Evolutionary conservation across 179 eudicot genomes (phyloP).

Genomic region (Actinidia chinensis): DNA sequence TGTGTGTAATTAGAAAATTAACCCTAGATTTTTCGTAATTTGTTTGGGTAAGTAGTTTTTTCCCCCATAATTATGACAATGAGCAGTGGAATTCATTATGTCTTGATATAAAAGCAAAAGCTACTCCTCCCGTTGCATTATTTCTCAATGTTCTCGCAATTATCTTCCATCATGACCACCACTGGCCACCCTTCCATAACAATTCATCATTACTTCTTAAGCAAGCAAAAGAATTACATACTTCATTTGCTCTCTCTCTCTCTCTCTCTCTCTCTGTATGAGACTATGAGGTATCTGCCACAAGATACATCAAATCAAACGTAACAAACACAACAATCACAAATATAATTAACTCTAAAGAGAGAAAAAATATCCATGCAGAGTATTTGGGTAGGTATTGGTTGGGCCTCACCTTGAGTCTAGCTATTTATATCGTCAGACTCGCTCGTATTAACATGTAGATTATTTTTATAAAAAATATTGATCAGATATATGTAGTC

Average conservation of each 20-base stretch:
- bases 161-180: conserved; percentile 25
- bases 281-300: no score
- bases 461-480: no score
- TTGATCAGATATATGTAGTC: no score
- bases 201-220: conserved; percentile 18
- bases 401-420: no score
- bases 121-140: neutral
- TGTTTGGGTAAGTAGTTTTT: neutral
- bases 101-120: conserved; percentile 28
- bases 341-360: neutral
- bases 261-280: neutral
- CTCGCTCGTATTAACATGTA: no score
- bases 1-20: no score
- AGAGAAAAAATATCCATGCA: neutral
- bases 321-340: neutral
- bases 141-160: conserved; percentile 18
- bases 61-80: neutral
- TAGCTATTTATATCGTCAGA: no score
- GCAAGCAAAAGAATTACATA: conserved; percentile 13
- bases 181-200: conserved; percentile 1
- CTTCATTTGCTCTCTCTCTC: neutral
- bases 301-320: no score
- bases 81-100: conserved; percentile 17
- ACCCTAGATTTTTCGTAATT: no score
- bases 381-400: neutral